Conservation (phyloP, 495 filamentous ascomycete species). For the Talaromyces ruber region DNA sequence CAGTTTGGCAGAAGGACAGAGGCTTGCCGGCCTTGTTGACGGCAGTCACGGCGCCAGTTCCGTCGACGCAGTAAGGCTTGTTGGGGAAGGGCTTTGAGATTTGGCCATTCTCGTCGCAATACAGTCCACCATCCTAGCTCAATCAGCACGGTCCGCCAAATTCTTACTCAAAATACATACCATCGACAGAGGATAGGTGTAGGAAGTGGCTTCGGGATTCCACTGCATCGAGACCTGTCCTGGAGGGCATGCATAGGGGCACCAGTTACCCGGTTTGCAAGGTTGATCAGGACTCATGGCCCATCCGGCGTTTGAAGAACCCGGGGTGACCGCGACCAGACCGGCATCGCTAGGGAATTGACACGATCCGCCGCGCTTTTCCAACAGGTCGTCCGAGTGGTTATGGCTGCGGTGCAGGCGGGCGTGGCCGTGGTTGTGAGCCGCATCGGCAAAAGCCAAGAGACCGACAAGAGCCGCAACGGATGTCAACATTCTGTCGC, state of each 20-base stretch:
- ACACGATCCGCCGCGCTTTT: slow-evolving; percentile 45
- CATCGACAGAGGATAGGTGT: slow-evolving; percentile 64
- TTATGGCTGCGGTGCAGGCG: slow-evolving; percentile 17
- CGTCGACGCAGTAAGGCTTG: slow-evolving; percentile 63
- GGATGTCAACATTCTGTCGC: slow-evolving; percentile 8
- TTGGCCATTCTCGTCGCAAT: slow-evolving; percentile 58
- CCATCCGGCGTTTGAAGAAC: slow-evolving; percentile 62
- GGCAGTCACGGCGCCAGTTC: slow-evolving; percentile 53
- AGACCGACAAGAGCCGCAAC: slow-evolving; percentile 48
- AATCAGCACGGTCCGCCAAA: slow-evolving; percentile 7
- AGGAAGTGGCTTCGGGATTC: slow-evolving; percentile 60
- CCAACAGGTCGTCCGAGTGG: slow-evolving; percentile 4
- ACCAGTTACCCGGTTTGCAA: slow-evolving; percentile 62
- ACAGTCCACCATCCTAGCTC: slow-evolving; percentile 65
- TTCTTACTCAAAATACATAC: slow-evolving; percentile 37
- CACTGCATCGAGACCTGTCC: slow-evolving; percentile 76
- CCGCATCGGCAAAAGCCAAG: slow-evolving; percentile 42
- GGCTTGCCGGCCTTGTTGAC: slow-evolving; percentile 53
- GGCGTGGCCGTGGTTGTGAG: slow-evolving; percentile 25
- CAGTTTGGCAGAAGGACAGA: slow-evolving; percentile 76
- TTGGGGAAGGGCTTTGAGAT: slow-evolving; percentile 65
- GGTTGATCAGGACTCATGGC: slow-evolving; percentile 72
- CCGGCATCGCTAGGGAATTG: slow-evolving; percentile 60
- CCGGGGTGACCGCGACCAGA: slow-evolving; percentile 59
- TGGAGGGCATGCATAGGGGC: slow-evolving; percentile 69